Percentiles rank a stretch among this genome's conserved stretches.
These are phyloP conservation scores for Carex kokanica DNA, from an alignment of 176 grass and related monocot genomes.

Conservation along the genomic window DNA sequence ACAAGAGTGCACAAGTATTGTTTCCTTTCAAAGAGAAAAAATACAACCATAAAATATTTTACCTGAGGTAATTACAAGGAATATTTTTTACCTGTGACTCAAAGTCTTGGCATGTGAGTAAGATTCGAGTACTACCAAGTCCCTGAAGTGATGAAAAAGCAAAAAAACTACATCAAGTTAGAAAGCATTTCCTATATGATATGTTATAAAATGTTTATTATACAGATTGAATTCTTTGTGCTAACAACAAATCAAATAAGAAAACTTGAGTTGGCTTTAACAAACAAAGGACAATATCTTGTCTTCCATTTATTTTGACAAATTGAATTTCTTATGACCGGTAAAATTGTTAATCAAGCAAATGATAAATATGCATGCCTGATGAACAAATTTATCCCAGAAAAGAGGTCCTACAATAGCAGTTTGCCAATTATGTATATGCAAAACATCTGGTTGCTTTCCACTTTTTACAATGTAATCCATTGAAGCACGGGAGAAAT, in stretches of 20 bases:
- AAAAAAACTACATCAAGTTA: constrained; percentile 11
- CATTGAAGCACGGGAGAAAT: constrained; percentile 60
- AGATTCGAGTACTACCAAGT: constrained; percentile 41
- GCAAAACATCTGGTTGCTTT: constrained; percentile 54
- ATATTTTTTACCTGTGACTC: constrained; percentile 39
- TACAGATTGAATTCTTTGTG: neutral
- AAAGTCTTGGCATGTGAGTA: constrained; percentile 56
- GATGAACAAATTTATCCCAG: constrained; percentile 61
- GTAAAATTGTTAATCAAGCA: neutral
- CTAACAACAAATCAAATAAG: neutral
- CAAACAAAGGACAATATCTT: neutral
- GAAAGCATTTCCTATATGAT: constrained; percentile 10
- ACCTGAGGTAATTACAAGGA: neutral
- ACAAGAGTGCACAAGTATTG: neutral
- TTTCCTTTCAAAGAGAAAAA: constrained; percentile 1
- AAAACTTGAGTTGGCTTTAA: neutral
- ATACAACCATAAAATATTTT: neutral
- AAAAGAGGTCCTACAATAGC: constrained; percentile 57
- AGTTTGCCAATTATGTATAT: constrained; percentile 67
- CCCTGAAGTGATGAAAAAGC: constrained; percentile 41
- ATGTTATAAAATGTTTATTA: neutral
- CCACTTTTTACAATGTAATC: constrained; percentile 64
- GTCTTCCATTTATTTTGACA: neutral
- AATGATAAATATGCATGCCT: constrained; percentile 28
- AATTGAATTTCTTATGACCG: neutral